Base-by-base conservation (phyloP, 257 asterid species). In the Gentiana macrophylla region DNA sequence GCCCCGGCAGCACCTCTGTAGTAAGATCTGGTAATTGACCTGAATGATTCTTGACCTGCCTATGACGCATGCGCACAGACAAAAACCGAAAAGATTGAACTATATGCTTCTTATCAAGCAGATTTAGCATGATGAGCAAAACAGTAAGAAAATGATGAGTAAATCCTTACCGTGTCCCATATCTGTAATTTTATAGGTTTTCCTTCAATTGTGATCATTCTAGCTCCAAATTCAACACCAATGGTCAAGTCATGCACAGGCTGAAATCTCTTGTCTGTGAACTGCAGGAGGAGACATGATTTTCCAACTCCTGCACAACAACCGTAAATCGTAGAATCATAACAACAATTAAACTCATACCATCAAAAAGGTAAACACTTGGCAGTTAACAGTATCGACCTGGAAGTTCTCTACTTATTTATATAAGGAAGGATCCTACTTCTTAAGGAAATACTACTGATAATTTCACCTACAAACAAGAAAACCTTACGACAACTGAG, bases 1-100 rank as follows among this genome's bases (percentile, higher is more conserved):
- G 95, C 95, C 51, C 93, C 95, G 32, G 89, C 95, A 48, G 93
- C 93, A 68, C 93, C 95, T 74, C 95, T 75, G 74, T 84, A 88
- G 82, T 88, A 88, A 37, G 82, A 77, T 78, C 86, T 80, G 0
- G 97, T 79, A 37, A 88, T 74, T 53, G 95, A 82, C 61, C 94
- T 75, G 73, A 88, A 88, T 35, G 82, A 75, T 75, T 88, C 97
- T 75, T 86, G 94, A 24, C 95, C 95, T 58, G 94, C 94, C 95
- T 80, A 70, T 41, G 6, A 74, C 2, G 37, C 37, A 52, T 53
- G 9, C 3, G 9, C 9, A 3, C 1, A 41, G 46, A 41, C 46
- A 41, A 10, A 41, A 41, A 41, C 46, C 8, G 24, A 24, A 41
- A 10, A 7, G 8, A 41, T 41, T 41, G 46, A 10, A 7, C 46